Percentiles rank a stretch among this genome's conserved stretches.
phyloP scores from a whole-genome alignment of 106 monocot species.

The Allium sativum region DNA sequence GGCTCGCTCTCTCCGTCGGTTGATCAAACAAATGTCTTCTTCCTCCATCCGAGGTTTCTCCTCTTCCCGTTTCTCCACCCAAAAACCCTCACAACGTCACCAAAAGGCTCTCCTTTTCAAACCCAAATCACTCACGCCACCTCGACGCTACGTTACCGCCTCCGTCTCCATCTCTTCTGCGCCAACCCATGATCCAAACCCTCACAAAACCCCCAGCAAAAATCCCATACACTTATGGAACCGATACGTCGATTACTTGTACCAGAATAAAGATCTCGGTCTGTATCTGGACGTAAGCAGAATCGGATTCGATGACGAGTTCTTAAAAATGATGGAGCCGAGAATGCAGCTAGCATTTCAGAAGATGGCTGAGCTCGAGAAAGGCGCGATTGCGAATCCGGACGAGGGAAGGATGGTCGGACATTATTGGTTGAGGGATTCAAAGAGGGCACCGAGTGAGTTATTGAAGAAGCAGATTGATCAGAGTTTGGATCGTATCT shows the following conservation, averaged over 20 bases:
- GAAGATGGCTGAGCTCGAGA: conserved; percentile 83
- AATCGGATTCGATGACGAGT: conserved; percentile 76
- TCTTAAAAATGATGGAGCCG: conserved; percentile 79
- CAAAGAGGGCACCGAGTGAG: conserved; percentile 52
- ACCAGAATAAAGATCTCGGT: conserved; percentile 94
- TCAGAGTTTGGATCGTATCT: conserved; percentile 54
- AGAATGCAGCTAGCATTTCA: conserved; percentile 58
- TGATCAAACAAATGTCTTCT: too few species aligned
- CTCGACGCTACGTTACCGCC: background rate
- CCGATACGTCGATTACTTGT: conserved; percentile 83
- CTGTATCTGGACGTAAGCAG: conserved; percentile 84
- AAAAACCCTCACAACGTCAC: too few species aligned
- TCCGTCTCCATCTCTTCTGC: background rate
- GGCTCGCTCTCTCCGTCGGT: too few species aligned
- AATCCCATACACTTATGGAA: conserved; percentile 61
- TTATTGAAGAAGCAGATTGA: conserved; percentile 67
- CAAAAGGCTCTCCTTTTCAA: too few species aligned
- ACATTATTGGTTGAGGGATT: conserved; percentile 87
- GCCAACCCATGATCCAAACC: too few species aligned
- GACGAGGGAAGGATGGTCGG: conserved; percentile 97
- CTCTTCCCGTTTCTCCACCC: too few species aligned
- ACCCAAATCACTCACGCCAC: too few species aligned
- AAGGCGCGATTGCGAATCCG: conserved; percentile 89
- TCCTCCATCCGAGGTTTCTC: too few species aligned
- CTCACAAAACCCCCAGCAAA: conserved; percentile 30